phyloP scores from a whole-genome alignment of 805 yeast genomes.

The Candida sithepensis region DNA sequence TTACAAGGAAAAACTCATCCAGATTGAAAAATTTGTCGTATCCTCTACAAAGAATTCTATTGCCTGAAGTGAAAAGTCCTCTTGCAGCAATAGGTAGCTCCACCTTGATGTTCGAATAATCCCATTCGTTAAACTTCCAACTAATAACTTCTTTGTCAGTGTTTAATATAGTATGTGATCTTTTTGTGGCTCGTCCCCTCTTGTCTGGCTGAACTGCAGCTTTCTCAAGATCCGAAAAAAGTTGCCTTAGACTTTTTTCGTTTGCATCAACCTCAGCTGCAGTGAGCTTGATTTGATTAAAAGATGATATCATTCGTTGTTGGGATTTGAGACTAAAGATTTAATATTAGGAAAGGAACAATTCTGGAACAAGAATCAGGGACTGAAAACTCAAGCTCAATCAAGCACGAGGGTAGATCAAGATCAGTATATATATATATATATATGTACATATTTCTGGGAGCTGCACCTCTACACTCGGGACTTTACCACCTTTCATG shows the following conservation, averaged over 20 bases:
- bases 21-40: slow-evolving; percentile 92
- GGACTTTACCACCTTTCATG: too few relatives aligned
- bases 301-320: not conserved
- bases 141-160: slow-evolving; percentile 24
- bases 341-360: too few relatives aligned
- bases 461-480: too few relatives aligned
- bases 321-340: too few relatives aligned
- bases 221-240: slow-evolving; percentile 14
- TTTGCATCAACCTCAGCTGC: not conserved
- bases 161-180: slow-evolving; percentile 19
- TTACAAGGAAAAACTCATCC: slow-evolving; percentile 56
- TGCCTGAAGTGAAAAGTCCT: slow-evolving; percentile 62
- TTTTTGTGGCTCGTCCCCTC: slow-evolving; percentile 26
- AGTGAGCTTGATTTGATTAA: not conserved
- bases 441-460: too few relatives aligned
- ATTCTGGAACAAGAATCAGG: too few relatives aligned
- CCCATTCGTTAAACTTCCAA: slow-evolving; percentile 94
- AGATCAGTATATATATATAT: too few relatives aligned
- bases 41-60: slow-evolving; percentile 72
- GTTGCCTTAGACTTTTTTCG: slow-evolving; percentile 6
- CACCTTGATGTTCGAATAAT: slow-evolving; percentile 56
- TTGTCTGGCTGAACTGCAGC: slow-evolving; percentile 8
- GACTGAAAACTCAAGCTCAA: too few relatives aligned
- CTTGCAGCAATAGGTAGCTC: slow-evolving; percentile 72
- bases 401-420: too few relatives aligned